Conservation (phyloP, 371 early-diverging fungal genomes). For the Apophysomyces sp. region DNA sequence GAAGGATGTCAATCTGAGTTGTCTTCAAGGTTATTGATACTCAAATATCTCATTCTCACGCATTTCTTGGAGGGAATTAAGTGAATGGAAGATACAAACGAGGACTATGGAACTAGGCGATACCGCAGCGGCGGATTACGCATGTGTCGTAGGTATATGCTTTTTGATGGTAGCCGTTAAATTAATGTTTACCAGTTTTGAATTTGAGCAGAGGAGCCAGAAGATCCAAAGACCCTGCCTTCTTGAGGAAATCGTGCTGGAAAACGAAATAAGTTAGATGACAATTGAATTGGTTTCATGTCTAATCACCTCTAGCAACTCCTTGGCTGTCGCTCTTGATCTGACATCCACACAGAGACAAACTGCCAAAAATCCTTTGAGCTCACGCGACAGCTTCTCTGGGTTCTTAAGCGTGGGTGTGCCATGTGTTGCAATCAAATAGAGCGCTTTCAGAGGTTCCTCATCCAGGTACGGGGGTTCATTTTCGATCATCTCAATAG, state of each 20-base stretch:
- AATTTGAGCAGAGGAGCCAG: constrained; percentile 59
- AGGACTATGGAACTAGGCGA: background rate
- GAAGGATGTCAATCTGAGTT: no score
- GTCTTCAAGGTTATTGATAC: background rate
- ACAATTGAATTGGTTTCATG: background rate
- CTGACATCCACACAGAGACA: constrained; percentile 89
- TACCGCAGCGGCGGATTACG: background rate
- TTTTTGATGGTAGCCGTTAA: background rate
- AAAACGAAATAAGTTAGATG: background rate
- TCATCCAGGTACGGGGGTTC: constrained; percentile 97
- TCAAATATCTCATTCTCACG: background rate
- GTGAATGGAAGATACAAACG: background rate
- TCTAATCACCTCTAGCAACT: constrained; percentile 62
- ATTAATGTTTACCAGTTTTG: constrained; percentile 28
- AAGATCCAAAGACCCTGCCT: constrained; percentile 52
- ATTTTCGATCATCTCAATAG: constrained; percentile 97
- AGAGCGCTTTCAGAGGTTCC: constrained; percentile 92
- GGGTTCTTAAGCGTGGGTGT: constrained; percentile 92
- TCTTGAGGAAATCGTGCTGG: constrained; percentile 71
- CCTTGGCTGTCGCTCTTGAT: constrained; percentile 81
- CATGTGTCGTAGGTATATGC: background rate
- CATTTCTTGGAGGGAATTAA: background rate
- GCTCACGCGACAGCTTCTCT: constrained; percentile 72
- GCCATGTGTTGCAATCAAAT: constrained; percentile 95
- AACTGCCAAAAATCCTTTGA: constrained; percentile 86